Base-by-base conservation (phyloP, 495 filamentous ascomycete species). In the Penicillium alfredii region DNA sequence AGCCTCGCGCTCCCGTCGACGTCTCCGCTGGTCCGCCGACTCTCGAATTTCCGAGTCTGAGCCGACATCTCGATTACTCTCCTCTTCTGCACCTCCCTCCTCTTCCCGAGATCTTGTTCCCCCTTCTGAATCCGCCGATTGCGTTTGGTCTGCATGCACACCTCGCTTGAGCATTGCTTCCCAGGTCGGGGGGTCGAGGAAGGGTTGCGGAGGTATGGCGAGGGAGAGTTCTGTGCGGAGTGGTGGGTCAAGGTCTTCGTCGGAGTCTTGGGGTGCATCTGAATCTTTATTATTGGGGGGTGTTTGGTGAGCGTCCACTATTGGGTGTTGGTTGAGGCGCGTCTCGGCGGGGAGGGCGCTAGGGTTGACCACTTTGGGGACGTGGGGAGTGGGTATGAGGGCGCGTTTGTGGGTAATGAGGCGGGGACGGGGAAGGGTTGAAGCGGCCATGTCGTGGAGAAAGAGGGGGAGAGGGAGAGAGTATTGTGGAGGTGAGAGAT, bases 171-270 rank as follows among this genome's bases (percentile, higher is more conserved):
- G 26, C 39, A 54, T 57, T 0, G 44, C 38, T 23, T 54, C 47
- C 53, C 53, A 57, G 4, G 23, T 25, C 0, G 38, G 38, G 6
- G 50, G 53, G 13, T 57, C 53, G 10, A 57, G 50, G 30, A 57
- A 57, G 13, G 50, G 53, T 24, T 55, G 53, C 6, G 47, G 35
- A 16, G 40, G 10, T 6, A 21, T 26, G 8, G 50, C 30, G 22
- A 57, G 55, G 0, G 47, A 30, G 15, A 44, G 18, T 25, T 55
- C 41, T 2, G 44, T 41, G 15, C 40, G 47, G 0, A 26, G 16
- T 4, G 30, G 12, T 11, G 21, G 15, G 1, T 19, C 16, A 8
- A 4, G 4, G 4, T 44, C 25, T n/a, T 41, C 15, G 19, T 40
- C 29, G 7, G 23, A 2, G 7, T 33, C 20, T 6, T 12, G 0